phyloP scores from a whole-genome alignment of 306 rosid species.

The Vicia villosa region DNA sequence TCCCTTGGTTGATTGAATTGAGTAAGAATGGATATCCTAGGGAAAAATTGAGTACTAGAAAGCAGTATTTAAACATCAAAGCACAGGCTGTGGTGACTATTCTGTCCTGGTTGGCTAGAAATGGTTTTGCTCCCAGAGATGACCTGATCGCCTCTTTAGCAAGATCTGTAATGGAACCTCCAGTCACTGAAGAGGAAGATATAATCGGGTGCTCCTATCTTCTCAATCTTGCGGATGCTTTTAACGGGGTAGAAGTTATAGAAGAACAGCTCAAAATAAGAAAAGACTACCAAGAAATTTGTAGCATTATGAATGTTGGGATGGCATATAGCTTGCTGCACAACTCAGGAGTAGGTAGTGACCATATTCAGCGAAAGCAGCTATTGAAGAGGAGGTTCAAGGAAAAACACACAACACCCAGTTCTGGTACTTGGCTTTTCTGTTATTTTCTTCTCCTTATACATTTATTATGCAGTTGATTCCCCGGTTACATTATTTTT shows the following conservation, averaged over 20 bases:
- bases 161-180: conserved; percentile 73
- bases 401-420: conserved; percentile 68
- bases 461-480: conserved; percentile 11
- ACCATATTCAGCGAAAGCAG: conserved; percentile 72
- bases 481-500: conserved; percentile 19
- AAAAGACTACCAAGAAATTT: conserved; percentile 77
- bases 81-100: conserved; percentile 78
- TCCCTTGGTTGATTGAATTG: conserved; percentile 90
- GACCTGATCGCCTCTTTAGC: conserved; percentile 73
- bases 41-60: conserved; percentile 51
- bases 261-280: conserved; percentile 87
- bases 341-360: conserved; percentile 70
- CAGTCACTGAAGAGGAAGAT: conserved; percentile 78
- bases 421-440: conserved; percentile 55
- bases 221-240: conserved; percentile 87
- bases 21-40: conserved; percentile 58
- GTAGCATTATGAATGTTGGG: conserved; percentile 89
- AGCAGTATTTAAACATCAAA: conserved; percentile 55
- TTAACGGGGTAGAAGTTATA: conserved; percentile 85
- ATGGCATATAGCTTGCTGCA: conserved; percentile 83
- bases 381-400: conserved; percentile 71
- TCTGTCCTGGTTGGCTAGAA: conserved; percentile 90
- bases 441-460: conserved; percentile 25
- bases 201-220: conserved; percentile 73
- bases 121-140: conserved; percentile 88